A percentile compares a stretch with the other conserved stretches of the same genome.
Evolutionary conservation across 257 asterid genomes (phyloP).

Genomic region (Leonotis leonurus): DNA sequence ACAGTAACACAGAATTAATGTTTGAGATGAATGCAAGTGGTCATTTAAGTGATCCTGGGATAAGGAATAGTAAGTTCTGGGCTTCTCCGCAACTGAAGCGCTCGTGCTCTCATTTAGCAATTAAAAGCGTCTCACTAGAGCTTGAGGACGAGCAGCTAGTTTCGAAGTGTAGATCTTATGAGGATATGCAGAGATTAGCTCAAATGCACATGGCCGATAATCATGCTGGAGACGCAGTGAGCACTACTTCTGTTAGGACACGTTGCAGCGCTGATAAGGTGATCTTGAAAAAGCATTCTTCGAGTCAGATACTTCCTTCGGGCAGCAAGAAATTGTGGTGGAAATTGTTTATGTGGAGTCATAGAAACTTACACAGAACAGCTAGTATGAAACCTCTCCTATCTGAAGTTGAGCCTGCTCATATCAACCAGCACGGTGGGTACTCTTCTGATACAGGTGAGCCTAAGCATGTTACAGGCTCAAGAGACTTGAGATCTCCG

Average conservation of each 20-base stretch:
- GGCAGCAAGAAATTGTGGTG: conserved; percentile 69
- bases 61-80: conserved; percentile 31
- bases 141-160: conserved; percentile 23
- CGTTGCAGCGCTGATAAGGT: conserved; percentile 61
- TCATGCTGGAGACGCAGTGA: conserved; percentile 17
- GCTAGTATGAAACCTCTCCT: conserved; percentile 21
- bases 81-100: conserved; percentile 48
- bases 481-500: conserved; percentile 31
- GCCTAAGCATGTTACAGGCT: conserved; percentile 28
- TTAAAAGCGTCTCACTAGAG: conserved; percentile 26
- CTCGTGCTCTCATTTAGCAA: conserved; percentile 54
- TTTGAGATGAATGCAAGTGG: conserved; percentile 36
- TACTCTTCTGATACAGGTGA: conserved; percentile 72
- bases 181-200: conserved; percentile 42
- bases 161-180: conserved; percentile 40
- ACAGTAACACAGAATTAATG: conserved; percentile 17
- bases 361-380: conserved; percentile 43
- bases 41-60: conserved; percentile 63
- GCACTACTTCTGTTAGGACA: conserved; percentile 45
- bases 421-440: conserved; percentile 53
- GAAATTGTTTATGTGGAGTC: conserved; percentile 81
- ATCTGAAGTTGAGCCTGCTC: conserved; percentile 19
- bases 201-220: conserved; percentile 22
- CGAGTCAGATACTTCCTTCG: conserved; percentile 73
- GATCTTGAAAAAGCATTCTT: conserved; percentile 69